Conservation (phyloP, 495 filamentous ascomycete species). For the Clavariopsis aquatica region DNA sequence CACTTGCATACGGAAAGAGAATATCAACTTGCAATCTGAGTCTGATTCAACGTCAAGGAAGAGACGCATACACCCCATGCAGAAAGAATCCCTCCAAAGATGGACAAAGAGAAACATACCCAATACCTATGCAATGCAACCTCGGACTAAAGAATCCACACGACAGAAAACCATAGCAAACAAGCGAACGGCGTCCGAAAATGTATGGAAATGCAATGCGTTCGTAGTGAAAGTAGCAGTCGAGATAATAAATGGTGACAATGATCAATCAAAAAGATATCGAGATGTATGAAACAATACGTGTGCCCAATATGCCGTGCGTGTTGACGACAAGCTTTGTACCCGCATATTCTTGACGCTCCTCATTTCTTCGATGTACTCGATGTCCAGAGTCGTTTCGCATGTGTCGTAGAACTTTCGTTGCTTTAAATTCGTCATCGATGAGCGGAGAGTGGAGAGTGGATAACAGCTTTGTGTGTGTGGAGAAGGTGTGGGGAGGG, state of each 20-base stretch:
- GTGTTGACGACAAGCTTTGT: slow-evolving; percentile 11
- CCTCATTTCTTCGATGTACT: slow-evolving; percentile 1
- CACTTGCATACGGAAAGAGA: neutral
- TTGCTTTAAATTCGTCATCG: slow-evolving; percentile 18
- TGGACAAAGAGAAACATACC: neutral
- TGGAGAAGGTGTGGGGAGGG: neutral
- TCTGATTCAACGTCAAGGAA: neutral
- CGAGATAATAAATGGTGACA: neutral
- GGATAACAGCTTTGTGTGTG: neutral
- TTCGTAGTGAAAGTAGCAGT: slow-evolving; percentile 10
- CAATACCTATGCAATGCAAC: slow-evolving; percentile 25
- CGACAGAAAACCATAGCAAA: neutral
- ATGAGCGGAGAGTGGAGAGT: slow-evolving; percentile 7
- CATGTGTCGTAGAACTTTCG: slow-evolving; percentile 26
- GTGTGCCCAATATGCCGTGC: slow-evolving; percentile 4
- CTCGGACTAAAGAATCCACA: slow-evolving; percentile 4
- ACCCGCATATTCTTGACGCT: slow-evolving; percentile 15
- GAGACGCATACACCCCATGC: no score
- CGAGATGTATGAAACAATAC: slow-evolving; percentile 14
- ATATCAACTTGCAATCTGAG: slow-evolving; percentile 13
- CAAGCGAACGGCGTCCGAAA: slow-evolving; percentile 24
- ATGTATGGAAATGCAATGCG: slow-evolving; percentile 16
- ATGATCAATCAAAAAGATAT: slow-evolving; percentile 4
- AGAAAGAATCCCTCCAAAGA: no score
- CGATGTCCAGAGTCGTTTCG: slow-evolving; percentile 14